Percentiles rank a stretch among this genome's conserved stretches.
phyloP scores from a whole-genome alignment of 2,329 filamentous ascomycete genomes.

The Neofusicoccum cordaticola region DNA sequence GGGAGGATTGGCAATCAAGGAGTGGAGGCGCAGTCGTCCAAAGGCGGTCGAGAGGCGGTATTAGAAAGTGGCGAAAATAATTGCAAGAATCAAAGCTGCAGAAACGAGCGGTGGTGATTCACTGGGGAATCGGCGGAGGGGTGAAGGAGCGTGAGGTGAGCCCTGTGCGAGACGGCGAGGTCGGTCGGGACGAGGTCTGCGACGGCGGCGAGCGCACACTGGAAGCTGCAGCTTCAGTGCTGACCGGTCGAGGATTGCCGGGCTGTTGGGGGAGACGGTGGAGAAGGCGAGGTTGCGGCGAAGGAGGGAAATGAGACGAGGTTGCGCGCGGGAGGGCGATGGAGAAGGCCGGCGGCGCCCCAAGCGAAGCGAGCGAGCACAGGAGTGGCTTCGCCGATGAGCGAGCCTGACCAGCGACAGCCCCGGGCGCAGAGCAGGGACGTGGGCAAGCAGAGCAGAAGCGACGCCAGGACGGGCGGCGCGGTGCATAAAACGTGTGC shows the following conservation, averaged over 20 bases:
- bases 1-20: background rate
- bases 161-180: slow-evolving; percentile 21
- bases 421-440: slow-evolving; percentile 16
- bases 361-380: slow-evolving; percentile 16
- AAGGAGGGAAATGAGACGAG: slow-evolving; percentile 21
- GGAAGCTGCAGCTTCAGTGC: slow-evolving; percentile 25
- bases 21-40: slow-evolving; percentile 20
- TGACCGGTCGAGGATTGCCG: slow-evolving; percentile 38
- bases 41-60: slow-evolving; percentile 20
- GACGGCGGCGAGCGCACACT: slow-evolving; percentile 35
- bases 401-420: slow-evolving; percentile 3
- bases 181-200: slow-evolving; percentile 23
- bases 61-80: slow-evolving; percentile 18
- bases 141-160: slow-evolving; percentile 32
- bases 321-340: slow-evolving; percentile 17
- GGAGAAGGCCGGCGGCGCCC: slow-evolving; percentile 6
- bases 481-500: slow-evolving; percentile 16
- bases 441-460: slow-evolving; percentile 10
- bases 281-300: slow-evolving; percentile 22
- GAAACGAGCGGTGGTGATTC: slow-evolving; percentile 35
- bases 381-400: slow-evolving; percentile 12
- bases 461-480: slow-evolving; percentile 5
- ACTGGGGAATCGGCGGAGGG: slow-evolving; percentile 29
- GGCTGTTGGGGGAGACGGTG: slow-evolving; percentile 19
- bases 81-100: slow-evolving; percentile 21